Evolutionary conservation across 2,329 filamentous ascomycete genomes (phyloP).

Genomic region (Fusarium sp.): DNA sequence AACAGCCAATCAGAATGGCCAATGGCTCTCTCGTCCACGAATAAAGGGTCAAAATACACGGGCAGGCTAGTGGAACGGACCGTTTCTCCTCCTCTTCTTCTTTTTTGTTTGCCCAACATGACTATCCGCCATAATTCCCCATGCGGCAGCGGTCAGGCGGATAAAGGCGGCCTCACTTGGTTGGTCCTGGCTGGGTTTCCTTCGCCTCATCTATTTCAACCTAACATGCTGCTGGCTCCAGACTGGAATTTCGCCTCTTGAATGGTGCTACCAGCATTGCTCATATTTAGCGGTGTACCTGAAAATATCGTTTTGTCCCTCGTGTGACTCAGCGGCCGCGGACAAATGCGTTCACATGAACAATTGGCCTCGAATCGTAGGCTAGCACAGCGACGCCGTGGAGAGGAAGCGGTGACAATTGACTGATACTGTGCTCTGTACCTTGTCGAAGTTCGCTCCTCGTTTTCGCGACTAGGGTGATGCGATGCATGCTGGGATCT

Average conservation of each 20-base stretch:
- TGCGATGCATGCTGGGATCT: slow-evolving; percentile 40
- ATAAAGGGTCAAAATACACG: slow-evolving; percentile 15
- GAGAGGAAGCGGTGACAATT: slow-evolving; percentile 24
- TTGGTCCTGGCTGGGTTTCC: slow-evolving; percentile 30
- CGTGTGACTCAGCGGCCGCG: slow-evolving; percentile 39
- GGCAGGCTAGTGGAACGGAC: slow-evolving; percentile 47
- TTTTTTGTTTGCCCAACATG: slow-evolving; percentile 19
- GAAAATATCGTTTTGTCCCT: slow-evolving; percentile 23
- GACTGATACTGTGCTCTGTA: slow-evolving; percentile 23
- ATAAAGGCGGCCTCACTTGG: slow-evolving; percentile 35
- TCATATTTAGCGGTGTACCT: slow-evolving; percentile 40
- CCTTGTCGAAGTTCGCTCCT: slow-evolving; percentile 26
- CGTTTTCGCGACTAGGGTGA: slow-evolving; percentile 25
- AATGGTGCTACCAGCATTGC: slow-evolving; percentile 33
- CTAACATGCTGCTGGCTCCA: slow-evolving; percentile 12
- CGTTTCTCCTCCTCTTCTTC: slow-evolving; percentile 35
- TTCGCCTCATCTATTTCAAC: slow-evolving; percentile 36
- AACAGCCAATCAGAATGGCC: slow-evolving; percentile 36
- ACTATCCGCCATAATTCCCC: slow-evolving; percentile 17
- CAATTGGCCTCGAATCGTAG: slow-evolving; percentile 30
- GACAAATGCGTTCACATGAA: slow-evolving; percentile 41
- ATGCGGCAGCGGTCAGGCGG: slow-evolving; percentile 30
- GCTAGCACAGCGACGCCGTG: slow-evolving; percentile 17
- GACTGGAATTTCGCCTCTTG: slow-evolving; percentile 33
- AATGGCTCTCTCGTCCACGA: slow-evolving; percentile 23